phyloP scores from a whole-genome alignment of 140 eudicot species.

The Oenanthe javanica region DNA sequence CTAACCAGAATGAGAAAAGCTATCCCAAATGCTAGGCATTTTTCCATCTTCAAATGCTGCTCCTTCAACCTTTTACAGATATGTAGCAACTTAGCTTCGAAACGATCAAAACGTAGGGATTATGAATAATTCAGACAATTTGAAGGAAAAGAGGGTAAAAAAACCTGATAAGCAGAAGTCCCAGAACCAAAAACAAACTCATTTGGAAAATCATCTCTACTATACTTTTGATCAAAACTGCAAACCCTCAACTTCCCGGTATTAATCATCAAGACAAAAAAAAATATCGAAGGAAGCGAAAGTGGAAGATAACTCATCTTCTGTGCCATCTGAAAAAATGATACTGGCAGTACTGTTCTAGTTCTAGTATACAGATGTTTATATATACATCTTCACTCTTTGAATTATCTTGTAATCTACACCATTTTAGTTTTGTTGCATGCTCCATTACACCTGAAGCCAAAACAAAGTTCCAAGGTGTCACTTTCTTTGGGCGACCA shows the following conservation, averaged over 20 bases:
- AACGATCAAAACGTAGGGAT: background rate
- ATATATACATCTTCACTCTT: background rate
- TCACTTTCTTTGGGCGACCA: slow-evolving; percentile 10
- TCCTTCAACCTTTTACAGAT: slow-evolving; percentile 41
- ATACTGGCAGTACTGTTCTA: background rate
- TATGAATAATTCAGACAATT: background rate
- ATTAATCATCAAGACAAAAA: slow-evolving; percentile 5
- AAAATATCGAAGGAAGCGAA: background rate
- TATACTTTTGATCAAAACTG: slow-evolving; percentile 8
- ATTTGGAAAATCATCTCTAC: slow-evolving; percentile 20
- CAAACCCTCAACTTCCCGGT: slow-evolving; percentile 26
- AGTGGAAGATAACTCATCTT: slow-evolving; percentile 14
- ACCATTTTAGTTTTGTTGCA: background rate
- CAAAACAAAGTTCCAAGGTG: background rate
- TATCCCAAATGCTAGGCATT: slow-evolving; percentile 44
- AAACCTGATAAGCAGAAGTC: slow-evolving; percentile 60
- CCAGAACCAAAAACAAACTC: slow-evolving; percentile 59
- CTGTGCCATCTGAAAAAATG: slow-evolving; percentile 13
- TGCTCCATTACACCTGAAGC: background rate
- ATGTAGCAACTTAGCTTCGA: background rate
- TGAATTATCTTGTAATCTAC: background rate
- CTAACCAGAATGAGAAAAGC: slow-evolving; percentile 45
- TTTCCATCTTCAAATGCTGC: slow-evolving; percentile 69
- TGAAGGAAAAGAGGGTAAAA: background rate
- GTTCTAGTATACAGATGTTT: background rate